A percentile compares a stretch with the other conserved stretches of the same genome.
These are phyloP conservation scores for Aspergillus indologenus DNA, from an alignment of 495 filamentous ascomycete genomes.

Conservation along the genomic window DNA sequence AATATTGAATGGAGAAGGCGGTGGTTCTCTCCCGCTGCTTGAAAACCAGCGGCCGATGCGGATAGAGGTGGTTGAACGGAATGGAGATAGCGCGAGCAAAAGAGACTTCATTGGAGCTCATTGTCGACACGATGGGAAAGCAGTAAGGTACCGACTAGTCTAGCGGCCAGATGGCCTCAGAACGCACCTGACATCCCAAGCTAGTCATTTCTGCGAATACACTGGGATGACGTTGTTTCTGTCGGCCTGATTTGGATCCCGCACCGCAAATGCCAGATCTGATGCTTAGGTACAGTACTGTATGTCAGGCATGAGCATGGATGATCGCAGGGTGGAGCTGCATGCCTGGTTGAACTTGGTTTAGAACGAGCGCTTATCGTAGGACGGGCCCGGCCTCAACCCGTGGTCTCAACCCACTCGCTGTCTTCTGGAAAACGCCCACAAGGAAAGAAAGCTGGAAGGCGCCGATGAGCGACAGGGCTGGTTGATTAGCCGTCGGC, in stretches of 20 bases:
- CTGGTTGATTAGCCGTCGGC: conserved; percentile 29
- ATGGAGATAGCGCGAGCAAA: not conserved
- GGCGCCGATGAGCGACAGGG: conserved; percentile 25
- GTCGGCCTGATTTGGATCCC: not conserved
- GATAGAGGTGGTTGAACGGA: not conserved
- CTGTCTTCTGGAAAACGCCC: conserved; percentile 19
- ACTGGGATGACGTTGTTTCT: conserved; percentile 8
- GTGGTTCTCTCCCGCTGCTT: not conserved
- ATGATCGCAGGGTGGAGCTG: not conserved
- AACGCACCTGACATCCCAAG: not conserved
- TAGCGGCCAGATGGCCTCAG: too few species aligned
- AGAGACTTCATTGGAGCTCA: not conserved
- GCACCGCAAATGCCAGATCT: not conserved
- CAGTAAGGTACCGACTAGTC: not conserved
- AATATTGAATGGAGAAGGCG: not conserved
- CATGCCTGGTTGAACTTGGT: not conserved
- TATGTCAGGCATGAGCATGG: conserved; percentile 15
- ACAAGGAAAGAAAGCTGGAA: conserved; percentile 7
- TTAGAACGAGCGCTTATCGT: conserved; percentile 3
- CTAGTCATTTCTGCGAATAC: not conserved
- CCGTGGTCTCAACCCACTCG: conserved; percentile 12
- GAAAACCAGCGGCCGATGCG: not conserved
- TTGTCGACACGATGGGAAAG: not conserved
- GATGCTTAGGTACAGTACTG: not conserved
- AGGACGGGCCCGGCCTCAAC: conserved; percentile 10